Conservation (phyloP, 1,284 basidiomycete species). For the Leccinum huronense region DNA sequence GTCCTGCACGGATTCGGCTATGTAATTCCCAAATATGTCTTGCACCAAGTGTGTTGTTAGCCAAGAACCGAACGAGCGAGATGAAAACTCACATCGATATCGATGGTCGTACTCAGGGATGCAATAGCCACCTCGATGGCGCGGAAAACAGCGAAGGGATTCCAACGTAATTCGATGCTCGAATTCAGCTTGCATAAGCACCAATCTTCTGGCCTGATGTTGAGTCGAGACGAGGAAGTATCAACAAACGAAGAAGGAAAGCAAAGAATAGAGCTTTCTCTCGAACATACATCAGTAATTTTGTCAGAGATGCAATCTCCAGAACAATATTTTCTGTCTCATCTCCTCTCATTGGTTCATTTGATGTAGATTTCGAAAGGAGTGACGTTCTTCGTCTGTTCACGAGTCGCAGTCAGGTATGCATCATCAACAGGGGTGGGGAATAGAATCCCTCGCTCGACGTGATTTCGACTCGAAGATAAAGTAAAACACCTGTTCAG, state of each 20-base stretch:
- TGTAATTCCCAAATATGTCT: constrained; percentile 35
- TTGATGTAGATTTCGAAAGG: constrained; percentile 4
- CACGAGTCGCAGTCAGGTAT: constrained; percentile 6
- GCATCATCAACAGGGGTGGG: constrained; percentile 12
- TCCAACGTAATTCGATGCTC: constrained; percentile 28
- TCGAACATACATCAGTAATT: constrained; percentile 1
- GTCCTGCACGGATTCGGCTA: constrained; percentile 25
- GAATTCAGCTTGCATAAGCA: constrained; percentile 34
- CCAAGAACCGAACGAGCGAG: constrained; percentile 39
- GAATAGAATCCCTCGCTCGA: constrained; percentile 11
- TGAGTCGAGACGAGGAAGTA: constrained; percentile 42
- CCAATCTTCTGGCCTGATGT: constrained; percentile 42
- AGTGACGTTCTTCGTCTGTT: not conserved
- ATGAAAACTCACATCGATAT: constrained; percentile 56
- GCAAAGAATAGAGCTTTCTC: constrained; percentile 33
- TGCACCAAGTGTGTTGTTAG: constrained; percentile 24
- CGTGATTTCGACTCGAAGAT: constrained; percentile 41
- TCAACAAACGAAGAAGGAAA: constrained; percentile 44
- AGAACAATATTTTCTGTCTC: constrained; percentile 10
- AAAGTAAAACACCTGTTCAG: constrained; percentile 45
- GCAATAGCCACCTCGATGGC: constrained; percentile 31
- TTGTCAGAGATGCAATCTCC: constrained; percentile 12
- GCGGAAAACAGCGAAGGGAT: constrained; percentile 42
- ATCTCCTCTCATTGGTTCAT: not conserved
- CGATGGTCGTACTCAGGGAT: constrained; percentile 30